Evolutionary conservation across 306 rosid genomes (phyloP).

Genomic region (Vigna radiata): DNA sequence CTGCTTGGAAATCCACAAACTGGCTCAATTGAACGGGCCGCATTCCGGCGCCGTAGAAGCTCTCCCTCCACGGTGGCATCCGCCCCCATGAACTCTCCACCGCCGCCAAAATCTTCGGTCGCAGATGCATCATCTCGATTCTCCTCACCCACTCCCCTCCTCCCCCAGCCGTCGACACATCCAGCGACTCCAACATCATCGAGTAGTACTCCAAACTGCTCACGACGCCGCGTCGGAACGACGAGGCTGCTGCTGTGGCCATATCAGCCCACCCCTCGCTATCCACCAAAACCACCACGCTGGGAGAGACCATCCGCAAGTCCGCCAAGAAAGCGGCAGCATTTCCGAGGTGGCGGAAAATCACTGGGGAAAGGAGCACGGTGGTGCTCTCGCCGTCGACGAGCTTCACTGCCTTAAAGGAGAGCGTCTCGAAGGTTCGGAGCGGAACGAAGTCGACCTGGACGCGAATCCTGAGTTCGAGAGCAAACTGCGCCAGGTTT

Average conservation of each 20-base stretch:
- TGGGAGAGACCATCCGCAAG: conserved; percentile 62
- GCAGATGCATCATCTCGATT: conserved; percentile 63
- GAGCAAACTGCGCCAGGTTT: conserved; percentile 77
- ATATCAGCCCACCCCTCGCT: conserved; percentile 68
- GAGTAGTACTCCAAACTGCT: conserved; percentile 69
- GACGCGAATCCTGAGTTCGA: conserved; percentile 68
- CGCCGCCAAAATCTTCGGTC: conserved; percentile 68
- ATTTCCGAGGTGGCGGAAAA: conserved; percentile 63
- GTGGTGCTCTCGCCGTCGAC: conserved; percentile 78
- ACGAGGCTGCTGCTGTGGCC: conserved; percentile 47
- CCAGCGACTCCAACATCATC: conserved; percentile 80
- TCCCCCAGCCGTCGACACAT: conserved; percentile 57
- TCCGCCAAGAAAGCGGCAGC: conserved; percentile 55
- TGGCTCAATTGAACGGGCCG: conserved; percentile 80
- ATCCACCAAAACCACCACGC: conserved; percentile 75
- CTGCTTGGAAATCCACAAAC: conserved; percentile 87
- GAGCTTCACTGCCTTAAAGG: conserved; percentile 70
- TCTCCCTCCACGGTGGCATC: conserved; percentile 65
- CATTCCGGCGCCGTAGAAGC: conserved; percentile 78
- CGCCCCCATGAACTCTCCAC: conserved; percentile 65
- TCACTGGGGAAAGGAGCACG: conserved; percentile 66
- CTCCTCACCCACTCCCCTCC: conserved; percentile 67
- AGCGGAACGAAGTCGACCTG: conserved; percentile 65
- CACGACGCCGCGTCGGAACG: conserved; percentile 70
- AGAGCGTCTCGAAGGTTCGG: conserved; percentile 61